Evolutionary conservation across 805 yeast species (phyloP).

Genomic region (Zygotorulaspora sp.): DNA sequence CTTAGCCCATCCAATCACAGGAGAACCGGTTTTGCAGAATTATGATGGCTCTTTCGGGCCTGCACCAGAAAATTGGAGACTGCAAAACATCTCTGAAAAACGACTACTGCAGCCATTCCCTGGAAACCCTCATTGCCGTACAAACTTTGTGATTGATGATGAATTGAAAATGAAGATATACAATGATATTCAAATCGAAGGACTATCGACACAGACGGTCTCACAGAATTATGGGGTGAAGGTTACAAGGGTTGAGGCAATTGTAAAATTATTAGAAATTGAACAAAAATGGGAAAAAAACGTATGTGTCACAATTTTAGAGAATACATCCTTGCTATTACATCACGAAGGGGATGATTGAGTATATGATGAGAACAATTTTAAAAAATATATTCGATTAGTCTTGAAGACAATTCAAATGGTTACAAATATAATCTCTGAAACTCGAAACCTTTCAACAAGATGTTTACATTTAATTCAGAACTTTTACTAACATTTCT

Average conservation of each 20-base stretch:
- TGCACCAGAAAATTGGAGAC: constrained; percentile 11
- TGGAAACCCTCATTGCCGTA: constrained; percentile 59
- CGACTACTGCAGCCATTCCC: constrained; percentile 72
- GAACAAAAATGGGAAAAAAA: constrained; percentile 57
- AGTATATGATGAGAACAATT: constrained; percentile 44
- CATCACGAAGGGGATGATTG: neutral
- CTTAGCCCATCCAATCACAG: constrained; percentile 34
- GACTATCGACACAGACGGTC: constrained; percentile 60
- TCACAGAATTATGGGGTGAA: constrained; percentile 77
- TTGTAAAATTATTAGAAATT: constrained; percentile 59
- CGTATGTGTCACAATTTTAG: constrained; percentile 44
- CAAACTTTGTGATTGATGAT: constrained; percentile 57
- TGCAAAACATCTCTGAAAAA: constrained; percentile 8
- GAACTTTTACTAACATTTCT: constrained; percentile 3
- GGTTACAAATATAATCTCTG: constrained; percentile 45
- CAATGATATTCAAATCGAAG: constrained; percentile 49
- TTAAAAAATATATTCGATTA: constrained; percentile 52
- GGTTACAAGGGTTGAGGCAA: constrained; percentile 86
- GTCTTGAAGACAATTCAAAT: constrained; percentile 66
- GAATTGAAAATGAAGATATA: constrained; percentile 58
- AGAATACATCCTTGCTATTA: constrained; percentile 1
- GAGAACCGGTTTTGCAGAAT: constrained; percentile 27
- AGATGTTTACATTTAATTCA: no score
- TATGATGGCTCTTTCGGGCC: constrained; percentile 22
- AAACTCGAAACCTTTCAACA: constrained; percentile 1